Base-by-base conservation (phyloP, 176 grass and related monocot species). In the Tillandsia fasciculata region DNA sequence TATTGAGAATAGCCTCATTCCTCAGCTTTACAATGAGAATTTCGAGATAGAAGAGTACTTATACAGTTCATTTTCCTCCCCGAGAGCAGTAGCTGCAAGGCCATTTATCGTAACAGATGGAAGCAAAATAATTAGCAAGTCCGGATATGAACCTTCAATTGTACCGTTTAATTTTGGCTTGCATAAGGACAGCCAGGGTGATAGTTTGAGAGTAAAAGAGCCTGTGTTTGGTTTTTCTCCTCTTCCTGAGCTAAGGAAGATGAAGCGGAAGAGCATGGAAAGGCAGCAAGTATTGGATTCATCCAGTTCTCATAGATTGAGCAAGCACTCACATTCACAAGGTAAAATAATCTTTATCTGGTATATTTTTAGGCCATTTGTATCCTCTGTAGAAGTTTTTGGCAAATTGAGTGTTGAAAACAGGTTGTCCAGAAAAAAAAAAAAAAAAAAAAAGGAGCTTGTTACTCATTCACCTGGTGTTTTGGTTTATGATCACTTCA, bases 11-110 rank as follows among this genome's bases (percentile, higher is more conserved):
- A 83, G 86, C 9, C 91, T 81, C 50, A 75, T 90, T 70, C 89
- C 89, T 53, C 89, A 93, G 2, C 79, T 92, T 80, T 90, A 90
- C 65, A 71, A 77, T 18, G 76, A 86, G 26, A 70, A 90, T 42
- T 87, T 92, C 50, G 89, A 85, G 77, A 79, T 90, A 73, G 89
- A 97, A 66, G 94, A 97, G 12, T 92, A 78, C 82, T 86, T 71
- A 12, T 90, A 87, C 47, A 79, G 79, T 72, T 70, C 89, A 74
- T 70, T 83, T 83, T 80, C 76, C 47, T 79, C 89, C 48, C 78
- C 85, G 68, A 58, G 71, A 74, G 58, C 11, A 29, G 22, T n/a
- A 59, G 18, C 76, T 78, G 59, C 56, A 49, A 92, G 89, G 52
- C 89, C 82, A 61, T 86, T 93, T 50, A 26, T 90, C 57, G 83